Evolutionary conservation across 257 asterid species (phyloP), one percentile per base, ranked within the genome.

Genomic region (Capsicum baccatum): DNA sequence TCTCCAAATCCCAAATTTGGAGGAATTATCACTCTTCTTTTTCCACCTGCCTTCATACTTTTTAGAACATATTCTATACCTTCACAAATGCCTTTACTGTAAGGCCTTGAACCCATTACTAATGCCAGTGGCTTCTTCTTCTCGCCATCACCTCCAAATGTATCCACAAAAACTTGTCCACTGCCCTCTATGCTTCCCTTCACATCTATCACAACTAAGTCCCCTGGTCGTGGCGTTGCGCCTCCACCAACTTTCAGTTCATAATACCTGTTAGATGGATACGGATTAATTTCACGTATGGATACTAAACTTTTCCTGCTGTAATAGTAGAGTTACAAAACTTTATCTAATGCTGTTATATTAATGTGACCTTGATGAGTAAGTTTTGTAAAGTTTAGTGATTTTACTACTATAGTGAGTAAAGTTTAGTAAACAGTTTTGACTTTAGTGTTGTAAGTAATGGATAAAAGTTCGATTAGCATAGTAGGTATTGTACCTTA

Each of bases 71-170:
- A 83, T 50, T 95, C 97, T 47, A 95, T 84, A 21, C 98, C 99
- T 89, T 95, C 99, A 88, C 97, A 94, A 26, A 94, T 89, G 44
- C 99, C 98, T 81, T 83, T 92, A 58, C 89, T 93, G 8, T 94
- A 95, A 74, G 98, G 97, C 89, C 93, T 91, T 83, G 98, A 91
- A 3, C 98, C 97, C 92, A 95, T 84, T 16, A 94, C 97, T 37
- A 95, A 94, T 3, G 96, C 99, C 83, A 95, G 8, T 16, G 98
- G 91, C 87, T 87, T 90, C 84, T 86, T 88, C 8, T 52, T 78
- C 44, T 26, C 52, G 5, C 63, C 63, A 52, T 84, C 91, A 55
- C 90, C 78, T 12, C 80, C 88, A 85, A 89, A 93, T 80, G 96
- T 95, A 89, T 95, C 92, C 0, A 94, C 87, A 83, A 95, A 93